Evolutionary conservation across 1,284 basidiomycete genomes (phyloP).

Genomic region (Bondarzewia mesenterica): DNA sequence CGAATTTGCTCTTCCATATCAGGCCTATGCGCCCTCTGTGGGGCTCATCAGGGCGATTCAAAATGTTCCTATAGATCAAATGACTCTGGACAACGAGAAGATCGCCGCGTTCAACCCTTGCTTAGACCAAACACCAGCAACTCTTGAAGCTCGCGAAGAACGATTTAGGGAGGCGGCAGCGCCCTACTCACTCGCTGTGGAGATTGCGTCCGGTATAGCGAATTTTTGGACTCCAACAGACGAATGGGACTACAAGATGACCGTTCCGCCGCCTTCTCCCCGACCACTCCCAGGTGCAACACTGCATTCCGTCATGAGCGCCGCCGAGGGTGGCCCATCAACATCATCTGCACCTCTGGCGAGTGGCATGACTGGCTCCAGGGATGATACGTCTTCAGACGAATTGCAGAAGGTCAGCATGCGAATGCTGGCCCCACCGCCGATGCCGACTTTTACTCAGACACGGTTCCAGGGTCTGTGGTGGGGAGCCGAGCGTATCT

Average conservation of each 20-base stretch:
- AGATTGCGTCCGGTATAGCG: slow-evolving; percentile 53
- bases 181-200: slow-evolving; percentile 58
- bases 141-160: slow-evolving; percentile 4
- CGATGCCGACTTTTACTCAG: slow-evolving; percentile 31
- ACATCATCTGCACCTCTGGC: not conserved
- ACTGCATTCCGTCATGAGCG: not conserved
- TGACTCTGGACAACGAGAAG: slow-evolving; percentile 33
- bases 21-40: slow-evolving; percentile 47
- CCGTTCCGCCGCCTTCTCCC: not conserved
- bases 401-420: slow-evolving; percentile 6
- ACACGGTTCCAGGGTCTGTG: slow-evolving; percentile 72
- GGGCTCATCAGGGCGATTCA: slow-evolving; percentile 42
- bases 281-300: not conserved
- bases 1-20: slow-evolving; percentile 59
- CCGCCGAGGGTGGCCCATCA: too few species aligned
- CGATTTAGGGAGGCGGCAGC: slow-evolving; percentile 39
- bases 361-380: not conserved
- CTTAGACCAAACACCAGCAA: slow-evolving; percentile 1
- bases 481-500: slow-evolving; percentile 87
- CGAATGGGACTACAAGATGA: slow-evolving; percentile 52
- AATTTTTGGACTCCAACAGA: slow-evolving; percentile 63
- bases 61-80: slow-evolving; percentile 32
- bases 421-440: slow-evolving; percentile 11
- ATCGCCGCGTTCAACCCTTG: slow-evolving; percentile 45
- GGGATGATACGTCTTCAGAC: slow-evolving; percentile 5